Evolutionary conservation across 2,329 filamentous ascomycete genomes (phyloP).

Genomic region (Colletotrichum limetticola): DNA sequence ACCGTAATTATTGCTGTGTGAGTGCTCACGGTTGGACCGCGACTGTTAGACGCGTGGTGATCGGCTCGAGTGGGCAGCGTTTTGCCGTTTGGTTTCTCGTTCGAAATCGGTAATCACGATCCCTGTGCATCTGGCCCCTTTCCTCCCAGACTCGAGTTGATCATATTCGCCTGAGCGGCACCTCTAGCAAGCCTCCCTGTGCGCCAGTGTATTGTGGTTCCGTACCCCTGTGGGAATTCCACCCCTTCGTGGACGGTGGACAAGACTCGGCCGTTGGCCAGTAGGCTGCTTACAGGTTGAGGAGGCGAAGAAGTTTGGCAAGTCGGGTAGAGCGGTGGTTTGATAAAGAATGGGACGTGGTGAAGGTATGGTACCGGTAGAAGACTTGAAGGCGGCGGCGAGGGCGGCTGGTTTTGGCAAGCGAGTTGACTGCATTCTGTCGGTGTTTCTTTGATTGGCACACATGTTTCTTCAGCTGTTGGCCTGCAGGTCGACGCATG

Average conservation of each 20-base stretch:
- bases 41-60: conserved; percentile 1
- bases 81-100: neutral
- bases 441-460: neutral
- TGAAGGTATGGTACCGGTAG: neutral
- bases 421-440: neutral
- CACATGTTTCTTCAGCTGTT: neutral
- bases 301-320: neutral
- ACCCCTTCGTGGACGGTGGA: neutral
- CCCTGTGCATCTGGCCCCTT: neutral
- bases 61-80: neutral
- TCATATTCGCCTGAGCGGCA: conserved; percentile 5
- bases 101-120: neutral
- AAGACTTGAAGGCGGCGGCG: neutral
- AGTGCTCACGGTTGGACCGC: neutral
- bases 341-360: neutral
- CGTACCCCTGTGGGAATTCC: neutral
- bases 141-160: neutral
- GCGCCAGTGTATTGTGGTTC: neutral
- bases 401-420: neutral
- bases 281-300: neutral
- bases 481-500: conserved; percentile 19
- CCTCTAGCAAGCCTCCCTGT: neutral
- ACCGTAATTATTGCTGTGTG: neutral
- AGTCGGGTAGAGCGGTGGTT: neutral
- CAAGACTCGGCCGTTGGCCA: neutral